Evolutionary conservation across 495 filamentous ascomycete genomes (phyloP).

Genomic region (Podospora sp.): DNA sequence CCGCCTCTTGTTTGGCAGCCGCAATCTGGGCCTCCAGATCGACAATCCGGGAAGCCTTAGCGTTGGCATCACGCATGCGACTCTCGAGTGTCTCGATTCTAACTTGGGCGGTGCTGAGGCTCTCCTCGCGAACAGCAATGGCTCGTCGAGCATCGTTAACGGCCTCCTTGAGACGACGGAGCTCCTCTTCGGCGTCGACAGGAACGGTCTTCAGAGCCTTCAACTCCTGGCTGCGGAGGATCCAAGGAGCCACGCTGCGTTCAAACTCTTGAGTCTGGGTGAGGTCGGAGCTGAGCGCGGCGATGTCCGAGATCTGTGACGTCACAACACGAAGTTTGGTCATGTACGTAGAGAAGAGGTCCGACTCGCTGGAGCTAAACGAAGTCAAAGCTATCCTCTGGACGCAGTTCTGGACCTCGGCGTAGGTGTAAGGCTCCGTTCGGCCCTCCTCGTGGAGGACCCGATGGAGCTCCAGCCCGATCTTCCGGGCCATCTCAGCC

Average conservation of each 20-base stretch:
- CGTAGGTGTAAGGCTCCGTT: slow-evolving; percentile 64
- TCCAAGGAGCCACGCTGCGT: slow-evolving; percentile 71
- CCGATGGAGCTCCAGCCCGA: slow-evolving; percentile 65
- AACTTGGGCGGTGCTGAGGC: slow-evolving; percentile 72
- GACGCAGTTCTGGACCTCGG: slow-evolving; percentile 65
- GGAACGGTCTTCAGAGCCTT: slow-evolving; percentile 76
- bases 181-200: slow-evolving; percentile 77
- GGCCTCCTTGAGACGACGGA: slow-evolving; percentile 73
- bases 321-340: slow-evolving; percentile 67
- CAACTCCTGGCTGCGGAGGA: slow-evolving; percentile 76
- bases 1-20: slow-evolving; percentile 56
- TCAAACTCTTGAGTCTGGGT: slow-evolving; percentile 85
- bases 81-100: slow-evolving; percentile 91
- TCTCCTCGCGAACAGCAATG: slow-evolving; percentile 66
- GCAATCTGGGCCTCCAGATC: slow-evolving; percentile 65
- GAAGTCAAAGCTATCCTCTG: slow-evolving; percentile 55
- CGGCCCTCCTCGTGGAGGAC: slow-evolving; percentile 74
- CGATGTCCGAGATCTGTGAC: slow-evolving; percentile 69
- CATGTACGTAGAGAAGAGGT: slow-evolving; percentile 68
- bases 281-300: slow-evolving; percentile 71
- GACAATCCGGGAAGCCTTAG: slow-evolving; percentile 64
- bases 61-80: slow-evolving; percentile 75
- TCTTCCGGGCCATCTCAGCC: slow-evolving; percentile 64
- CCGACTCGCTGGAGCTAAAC: slow-evolving; percentile 56
- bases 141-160: slow-evolving; percentile 64